phyloP scores from a whole-genome alignment of 2,329 filamentous ascomycete genomes.

The Pseudogymnoascus sp. region DNA sequence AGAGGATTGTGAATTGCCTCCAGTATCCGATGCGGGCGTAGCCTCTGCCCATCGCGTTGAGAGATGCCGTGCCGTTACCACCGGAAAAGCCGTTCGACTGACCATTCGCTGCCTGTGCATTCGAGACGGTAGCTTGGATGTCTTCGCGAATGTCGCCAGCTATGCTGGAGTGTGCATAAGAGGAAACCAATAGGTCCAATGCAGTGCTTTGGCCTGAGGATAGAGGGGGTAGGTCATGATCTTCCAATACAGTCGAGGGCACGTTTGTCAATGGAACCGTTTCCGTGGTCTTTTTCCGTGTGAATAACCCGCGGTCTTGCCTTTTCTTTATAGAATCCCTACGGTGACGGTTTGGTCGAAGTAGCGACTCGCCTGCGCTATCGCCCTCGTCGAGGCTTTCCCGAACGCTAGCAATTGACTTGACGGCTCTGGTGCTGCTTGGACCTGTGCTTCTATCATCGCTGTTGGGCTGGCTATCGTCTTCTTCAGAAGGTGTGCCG shows the following conservation, averaged over 20 bases:
- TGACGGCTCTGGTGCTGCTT: conserved; percentile 80
- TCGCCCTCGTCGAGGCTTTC: conserved; percentile 61
- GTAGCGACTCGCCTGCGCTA: conserved; percentile 49
- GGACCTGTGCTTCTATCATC: conserved; percentile 64
- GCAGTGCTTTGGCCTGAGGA: conserved; percentile 59
- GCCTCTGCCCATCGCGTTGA: conserved; percentile 60
- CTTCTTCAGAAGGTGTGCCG: conserved; percentile 44
- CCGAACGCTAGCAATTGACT: conserved; percentile 78
- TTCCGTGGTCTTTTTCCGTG: conserved; percentile 68
- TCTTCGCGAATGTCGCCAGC: conserved; percentile 67
- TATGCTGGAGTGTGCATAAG: conserved; percentile 72
- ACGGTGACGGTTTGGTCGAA: conserved; percentile 60
- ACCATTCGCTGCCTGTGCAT: conserved; percentile 60
- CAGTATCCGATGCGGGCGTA: conserved; percentile 73
- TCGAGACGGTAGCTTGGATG: conserved; percentile 59
- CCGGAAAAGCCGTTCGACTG: conserved; percentile 44
- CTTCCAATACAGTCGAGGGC: conserved; percentile 57
- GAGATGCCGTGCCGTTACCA: conserved; percentile 36
- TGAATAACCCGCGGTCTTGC: conserved; percentile 86
- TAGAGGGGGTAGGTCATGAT: conserved; percentile 54
- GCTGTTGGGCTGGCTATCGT: conserved; percentile 46
- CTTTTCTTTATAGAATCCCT: conserved; percentile 74
- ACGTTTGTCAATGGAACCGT: conserved; percentile 37
- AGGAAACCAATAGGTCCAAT: conserved; percentile 69
- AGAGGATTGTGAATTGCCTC: conserved; percentile 82